These are phyloP conservation scores for Chaetomiaceae sp. DNA, from an alignment of 2,329 filamentous ascomycete species.

Conservation along the genomic window DNA sequence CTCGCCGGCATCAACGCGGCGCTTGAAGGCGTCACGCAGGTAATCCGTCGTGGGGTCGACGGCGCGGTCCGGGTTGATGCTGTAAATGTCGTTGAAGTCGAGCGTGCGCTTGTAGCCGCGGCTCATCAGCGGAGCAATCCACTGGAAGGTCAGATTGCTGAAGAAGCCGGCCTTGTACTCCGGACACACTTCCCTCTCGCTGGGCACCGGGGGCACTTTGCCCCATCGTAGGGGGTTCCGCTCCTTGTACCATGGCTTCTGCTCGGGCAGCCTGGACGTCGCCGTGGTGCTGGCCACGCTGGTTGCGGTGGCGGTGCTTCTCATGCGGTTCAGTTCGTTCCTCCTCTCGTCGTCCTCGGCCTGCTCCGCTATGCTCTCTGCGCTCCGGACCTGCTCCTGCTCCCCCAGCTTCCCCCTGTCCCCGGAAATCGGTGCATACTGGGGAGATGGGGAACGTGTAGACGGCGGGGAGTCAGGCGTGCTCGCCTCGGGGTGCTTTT, in stretches of 20 bases:
- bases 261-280: conserved; percentile 35
- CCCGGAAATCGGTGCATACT: not conserved
- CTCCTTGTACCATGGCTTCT: conserved; percentile 60
- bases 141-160: conserved; percentile 75
- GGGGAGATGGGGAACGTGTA: conserved; percentile 1
- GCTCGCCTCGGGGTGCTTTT: conserved; percentile 2
- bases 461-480: not conserved
- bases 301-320: conserved; percentile 50
- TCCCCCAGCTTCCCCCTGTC: conserved; percentile 6
- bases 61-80: conserved; percentile 74
- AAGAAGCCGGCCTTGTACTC: conserved; percentile 72
- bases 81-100: conserved; percentile 81
- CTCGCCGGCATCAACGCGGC: conserved; percentile 60
- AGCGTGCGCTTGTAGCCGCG: conserved; percentile 81
- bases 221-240: conserved; percentile 60
- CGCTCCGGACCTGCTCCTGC: not conserved
- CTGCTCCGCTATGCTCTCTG: not conserved
- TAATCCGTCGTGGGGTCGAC: conserved; percentile 64
- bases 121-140: conserved; percentile 87
- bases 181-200: conserved; percentile 50
- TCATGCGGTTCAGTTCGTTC: conserved; percentile 38
- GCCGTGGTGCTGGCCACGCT: conserved; percentile 41
- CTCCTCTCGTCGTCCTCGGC: conserved; percentile 25
- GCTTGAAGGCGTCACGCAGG: conserved; percentile 64
- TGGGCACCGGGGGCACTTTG: conserved; percentile 49